Evolutionary conservation across 805 yeast species (phyloP).

Genomic region (Yarrowia yakushimensis): DNA sequence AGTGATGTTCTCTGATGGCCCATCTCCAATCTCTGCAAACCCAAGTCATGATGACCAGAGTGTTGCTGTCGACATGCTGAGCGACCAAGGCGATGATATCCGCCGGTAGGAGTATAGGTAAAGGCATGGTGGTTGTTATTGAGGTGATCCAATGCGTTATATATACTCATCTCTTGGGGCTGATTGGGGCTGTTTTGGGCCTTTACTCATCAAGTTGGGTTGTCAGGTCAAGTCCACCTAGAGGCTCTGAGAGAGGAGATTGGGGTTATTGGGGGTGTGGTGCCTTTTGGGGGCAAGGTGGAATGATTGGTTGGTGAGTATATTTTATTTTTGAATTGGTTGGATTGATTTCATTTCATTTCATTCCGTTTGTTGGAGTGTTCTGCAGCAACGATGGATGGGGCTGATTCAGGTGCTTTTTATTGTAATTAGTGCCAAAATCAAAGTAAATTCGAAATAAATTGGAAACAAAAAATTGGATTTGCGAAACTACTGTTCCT

Average conservation of each 20-base stretch:
- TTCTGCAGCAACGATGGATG: too few species aligned
- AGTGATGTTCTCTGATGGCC: not conserved
- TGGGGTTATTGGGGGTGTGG: too few species aligned
- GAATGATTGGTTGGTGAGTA: not conserved
- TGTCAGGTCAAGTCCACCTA: not conserved
- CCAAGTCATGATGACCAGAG: not conserved
- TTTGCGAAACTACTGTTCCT: too few species aligned
- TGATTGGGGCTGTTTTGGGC: not conserved
- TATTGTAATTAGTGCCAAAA: too few species aligned
- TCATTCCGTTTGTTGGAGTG: too few species aligned
- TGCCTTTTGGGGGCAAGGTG: not conserved
- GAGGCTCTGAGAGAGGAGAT: not conserved
- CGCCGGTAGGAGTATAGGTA: not conserved
- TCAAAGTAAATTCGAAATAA: too few species aligned
- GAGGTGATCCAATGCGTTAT: not conserved
- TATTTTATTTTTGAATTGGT: too few species aligned
- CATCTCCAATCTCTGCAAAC: not conserved
- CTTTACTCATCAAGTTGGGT: not conserved
- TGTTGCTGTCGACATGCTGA: not conserved
- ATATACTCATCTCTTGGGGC: not conserved
- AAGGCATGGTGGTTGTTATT: not conserved
- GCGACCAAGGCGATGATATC: not conserved
- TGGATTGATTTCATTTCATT: too few species aligned
- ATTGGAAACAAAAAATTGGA: too few species aligned
- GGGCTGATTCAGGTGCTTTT: too few species aligned